Evolutionary conservation across 2,329 filamentous ascomycete species (phyloP).

Genomic region (Grosmannia clavigera): DNA sequence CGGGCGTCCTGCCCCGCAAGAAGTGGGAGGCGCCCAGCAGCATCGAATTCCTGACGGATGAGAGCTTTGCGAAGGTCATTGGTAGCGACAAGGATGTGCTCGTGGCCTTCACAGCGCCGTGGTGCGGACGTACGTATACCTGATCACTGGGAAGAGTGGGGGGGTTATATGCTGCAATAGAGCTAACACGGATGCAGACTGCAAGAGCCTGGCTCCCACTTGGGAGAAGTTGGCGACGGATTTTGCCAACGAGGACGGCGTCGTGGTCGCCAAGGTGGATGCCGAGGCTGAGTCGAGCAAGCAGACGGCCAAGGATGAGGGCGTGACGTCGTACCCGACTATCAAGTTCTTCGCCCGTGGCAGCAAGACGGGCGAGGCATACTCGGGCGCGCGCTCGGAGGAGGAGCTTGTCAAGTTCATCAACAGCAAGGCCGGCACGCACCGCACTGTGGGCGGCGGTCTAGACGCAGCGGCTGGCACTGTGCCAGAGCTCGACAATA

Average conservation of each 20-base stretch:
- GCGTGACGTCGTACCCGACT: conserved; percentile 79
- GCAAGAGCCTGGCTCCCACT: conserved; percentile 81
- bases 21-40: conserved; percentile 60
- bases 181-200: conserved; percentile 48
- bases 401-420: conserved; percentile 65
- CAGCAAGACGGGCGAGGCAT: conserved; percentile 56
- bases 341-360: conserved; percentile 96
- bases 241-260: conserved; percentile 61
- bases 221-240: conserved; percentile 82
- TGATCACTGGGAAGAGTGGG: neutral
- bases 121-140: conserved; percentile 81
- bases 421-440: conserved; percentile 80
- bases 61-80: conserved; percentile 63
- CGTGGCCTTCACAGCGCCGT: conserved; percentile 94
- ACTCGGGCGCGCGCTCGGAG: conserved; percentile 67
- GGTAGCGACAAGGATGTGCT: conserved; percentile 81
- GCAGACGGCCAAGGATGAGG: conserved; percentile 60
- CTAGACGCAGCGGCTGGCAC: conserved; percentile 72
- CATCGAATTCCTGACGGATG: conserved; percentile 70
- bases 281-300: conserved; percentile 78
- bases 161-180: too few species aligned
- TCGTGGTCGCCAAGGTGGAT: conserved; percentile 90
- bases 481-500: conserved; percentile 61
- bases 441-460: conserved; percentile 69
- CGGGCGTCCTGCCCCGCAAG: conserved; percentile 67